Evolutionary conservation across 192 early-diverging fungal genomes (phyloP), one percentile per base, ranked within the genome.

Genomic region (Coemansia erecta): DNA sequence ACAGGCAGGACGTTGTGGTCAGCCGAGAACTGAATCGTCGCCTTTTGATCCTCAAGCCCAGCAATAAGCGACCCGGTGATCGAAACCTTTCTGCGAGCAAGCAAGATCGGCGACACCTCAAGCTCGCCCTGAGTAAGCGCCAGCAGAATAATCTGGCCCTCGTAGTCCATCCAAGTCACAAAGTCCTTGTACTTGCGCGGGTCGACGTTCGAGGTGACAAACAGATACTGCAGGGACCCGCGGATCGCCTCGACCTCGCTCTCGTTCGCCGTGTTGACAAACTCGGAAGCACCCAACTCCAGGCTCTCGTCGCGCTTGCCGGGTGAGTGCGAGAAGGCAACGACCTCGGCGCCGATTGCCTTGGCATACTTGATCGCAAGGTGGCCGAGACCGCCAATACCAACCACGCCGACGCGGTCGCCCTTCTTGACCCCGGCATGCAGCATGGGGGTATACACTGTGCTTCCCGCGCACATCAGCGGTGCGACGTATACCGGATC

Each of bases 381-480:
- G 54, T 89, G 88, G 21, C 89, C 87, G 28, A 93, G 72, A 23
- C 90, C 90, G 13, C 92, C 92, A 18, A 94, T 72, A 35, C 92
- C 92, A 33, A 91, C 80, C 3, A 92, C 76, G 13, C 83, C 90
- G n/a, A 92, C 84, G 2, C 75, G 67, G 17, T 75, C 79, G 13
- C 88, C 89, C 8, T 85, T 77, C 42, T 76, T 83, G 23, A 88
- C 66, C 9, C 79, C 70, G 52, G 84, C 75, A 21, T 81, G 82
- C 18, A 83, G 70, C 41, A 94, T 70, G 1, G 91, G 85, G n/a
- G 79, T 71, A 67, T 84, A 94, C 9, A 92, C 85, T 12, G 93
- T 88, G 8, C 83, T 77, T 13, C 93, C 93, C 11, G 93, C 91
- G 64, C 93, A 93, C 68, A 93, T 82, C 50, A 94, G 58, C 3